Conservation (phyloP, 2,329 filamentous ascomycete genomes). For the Exophiala sideris region DNA sequence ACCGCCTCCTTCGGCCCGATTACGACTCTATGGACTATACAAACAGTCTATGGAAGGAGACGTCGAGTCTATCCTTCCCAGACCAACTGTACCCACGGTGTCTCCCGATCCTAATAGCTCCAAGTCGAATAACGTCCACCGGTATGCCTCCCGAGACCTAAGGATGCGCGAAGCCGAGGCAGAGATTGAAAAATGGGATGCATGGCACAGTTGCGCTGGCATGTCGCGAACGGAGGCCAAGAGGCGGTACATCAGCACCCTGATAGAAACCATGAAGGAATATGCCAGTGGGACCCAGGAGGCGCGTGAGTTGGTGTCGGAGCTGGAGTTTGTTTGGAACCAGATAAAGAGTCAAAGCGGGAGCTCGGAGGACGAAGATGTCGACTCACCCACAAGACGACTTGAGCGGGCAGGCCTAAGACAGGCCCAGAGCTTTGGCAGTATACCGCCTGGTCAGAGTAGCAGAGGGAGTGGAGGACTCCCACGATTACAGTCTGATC, state of each 20-base stretch:
- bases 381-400: slow-evolving; percentile 37
- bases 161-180: slow-evolving; percentile 44
- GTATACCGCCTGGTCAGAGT: slow-evolving; percentile 9
- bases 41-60: slow-evolving; percentile 99
- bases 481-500: slow-evolving; percentile 14
- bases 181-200: slow-evolving; percentile 59
- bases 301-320: slow-evolving; percentile 79
- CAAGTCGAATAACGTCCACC: slow-evolving; percentile 24
- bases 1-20: slow-evolving; percentile 77
- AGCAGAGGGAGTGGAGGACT: slow-evolving; percentile 6
- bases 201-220: slow-evolving; percentile 85
- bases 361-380: slow-evolving; percentile 34
- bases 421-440: slow-evolving; percentile 29
- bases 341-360: slow-evolving; percentile 62
- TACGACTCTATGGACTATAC: slow-evolving; percentile 95
- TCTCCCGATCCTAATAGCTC: slow-evolving; percentile 23
- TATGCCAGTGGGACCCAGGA: slow-evolving; percentile 81
- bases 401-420: slow-evolving; percentile 47
- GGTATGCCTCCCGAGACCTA: slow-evolving; percentile 27
- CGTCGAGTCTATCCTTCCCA: slow-evolving; percentile 88
- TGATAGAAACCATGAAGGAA: slow-evolving; percentile 95
- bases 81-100: slow-evolving; percentile 52
- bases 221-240: slow-evolving; percentile 89
- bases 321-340: slow-evolving; percentile 99
- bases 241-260: slow-evolving; percentile 83